Conservation (phyloP, 331 rosid genomes). For the Malus hybrid region DNA sequence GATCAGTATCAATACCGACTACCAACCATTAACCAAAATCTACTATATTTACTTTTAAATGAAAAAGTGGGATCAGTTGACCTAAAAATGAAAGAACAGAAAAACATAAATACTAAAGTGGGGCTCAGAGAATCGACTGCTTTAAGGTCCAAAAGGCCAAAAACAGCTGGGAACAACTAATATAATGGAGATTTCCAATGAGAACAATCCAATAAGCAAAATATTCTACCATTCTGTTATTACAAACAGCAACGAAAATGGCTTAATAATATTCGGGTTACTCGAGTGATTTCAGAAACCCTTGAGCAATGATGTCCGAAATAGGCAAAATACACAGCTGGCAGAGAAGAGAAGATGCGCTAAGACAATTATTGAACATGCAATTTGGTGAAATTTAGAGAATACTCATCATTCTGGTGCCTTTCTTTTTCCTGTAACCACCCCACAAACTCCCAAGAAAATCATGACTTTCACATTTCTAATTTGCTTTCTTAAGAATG, state of each 20-base stretch:
- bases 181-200: background rate
- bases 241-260: background rate
- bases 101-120: background rate
- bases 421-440: background rate
- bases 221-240: background rate
- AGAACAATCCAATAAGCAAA: background rate
- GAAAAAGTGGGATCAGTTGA: background rate
- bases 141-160: background rate
- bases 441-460: background rate
- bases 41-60: background rate
- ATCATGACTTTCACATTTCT: background rate
- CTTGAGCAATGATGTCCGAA: background rate
- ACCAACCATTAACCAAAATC: background rate
- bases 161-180: conserved; percentile 7
- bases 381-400: background rate
- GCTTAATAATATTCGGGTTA: background rate
- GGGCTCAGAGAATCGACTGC: background rate
- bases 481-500: background rate
- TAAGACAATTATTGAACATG: background rate
- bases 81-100: background rate
- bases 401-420: background rate
- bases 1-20: background rate
- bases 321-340: background rate
- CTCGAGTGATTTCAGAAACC: background rate
- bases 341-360: background rate